These are phyloP conservation scores for Chrysosphaeria jannelii DNA, from an alignment of 2,329 filamentous ascomycete genomes.

Conservation along the genomic window DNA sequence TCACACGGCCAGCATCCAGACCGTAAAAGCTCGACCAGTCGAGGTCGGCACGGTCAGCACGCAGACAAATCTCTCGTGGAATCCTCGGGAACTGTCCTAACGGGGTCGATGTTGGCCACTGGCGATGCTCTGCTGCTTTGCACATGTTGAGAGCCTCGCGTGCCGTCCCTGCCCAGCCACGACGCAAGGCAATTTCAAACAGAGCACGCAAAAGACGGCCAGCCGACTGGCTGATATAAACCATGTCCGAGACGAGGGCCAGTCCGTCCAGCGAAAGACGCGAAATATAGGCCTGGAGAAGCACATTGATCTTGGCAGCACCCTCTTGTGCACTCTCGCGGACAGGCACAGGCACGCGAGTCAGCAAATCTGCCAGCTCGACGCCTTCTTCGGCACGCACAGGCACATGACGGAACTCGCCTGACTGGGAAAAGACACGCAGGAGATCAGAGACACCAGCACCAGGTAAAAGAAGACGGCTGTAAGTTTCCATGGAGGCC, in stretches of 20 bases:
- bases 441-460: slow-evolving; percentile 90
- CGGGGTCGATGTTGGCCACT: slow-evolving; percentile 98
- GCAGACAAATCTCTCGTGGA: slow-evolving; percentile 60
- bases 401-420: slow-evolving; percentile 97
- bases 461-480: slow-evolving; percentile 74
- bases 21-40: slow-evolving; percentile 88
- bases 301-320: slow-evolving; percentile 91
- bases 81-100: slow-evolving; percentile 68
- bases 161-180: slow-evolving; percentile 80
- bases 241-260: slow-evolving; percentile 91
- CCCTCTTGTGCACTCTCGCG: slow-evolving; percentile 95
- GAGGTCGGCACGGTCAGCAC: slow-evolving; percentile 83
- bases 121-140: slow-evolving; percentile 97
- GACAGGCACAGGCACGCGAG: slow-evolving; percentile 75
- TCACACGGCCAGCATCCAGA: slow-evolving; percentile 85
- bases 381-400: slow-evolving; percentile 94
- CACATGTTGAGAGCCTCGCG: slow-evolving; percentile 82
- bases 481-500: slow-evolving; percentile 91
- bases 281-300: slow-evolving; percentile 89
- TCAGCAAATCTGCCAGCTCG: slow-evolving; percentile 72
- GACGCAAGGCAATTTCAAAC: slow-evolving; percentile 92
- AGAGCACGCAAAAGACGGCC: slow-evolving; percentile 85
- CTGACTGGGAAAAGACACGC: slow-evolving; percentile 80
- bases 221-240: slow-evolving; percentile 93
- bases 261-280: slow-evolving; percentile 78